Percentiles rank a stretch among this genome's conserved stretches.
Conservation (phyloP, 2,329 filamentous ascomycete genomes). For the Monosporascus cannonballus region DNA sequence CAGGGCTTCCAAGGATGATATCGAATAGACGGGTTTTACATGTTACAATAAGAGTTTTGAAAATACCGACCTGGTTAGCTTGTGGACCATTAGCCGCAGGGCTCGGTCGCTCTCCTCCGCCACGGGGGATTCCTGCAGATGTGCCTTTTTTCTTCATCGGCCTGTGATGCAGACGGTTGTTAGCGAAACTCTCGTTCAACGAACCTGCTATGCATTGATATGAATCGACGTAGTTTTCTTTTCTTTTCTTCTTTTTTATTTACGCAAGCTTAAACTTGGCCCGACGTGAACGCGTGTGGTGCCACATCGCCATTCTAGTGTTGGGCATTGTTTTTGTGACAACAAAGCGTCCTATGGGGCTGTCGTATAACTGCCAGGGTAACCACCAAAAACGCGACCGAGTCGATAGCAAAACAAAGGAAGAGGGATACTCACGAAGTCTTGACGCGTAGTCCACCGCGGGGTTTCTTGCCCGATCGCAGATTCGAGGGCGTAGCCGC, state of each 20-base stretch:
- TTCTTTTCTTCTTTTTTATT: neutral
- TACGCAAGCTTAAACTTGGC: slow-evolving; percentile 12
- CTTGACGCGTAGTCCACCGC: slow-evolving; percentile 59
- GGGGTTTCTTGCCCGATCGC: slow-evolving; percentile 52
- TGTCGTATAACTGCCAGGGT: slow-evolving; percentile 19
- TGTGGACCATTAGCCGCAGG: slow-evolving; percentile 51
- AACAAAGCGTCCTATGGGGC: slow-evolving; percentile 17
- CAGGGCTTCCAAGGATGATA: neutral
- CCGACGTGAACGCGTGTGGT: slow-evolving; percentile 23
- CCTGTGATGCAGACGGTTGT: slow-evolving; percentile 35
- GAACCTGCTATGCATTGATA: slow-evolving; percentile 4
- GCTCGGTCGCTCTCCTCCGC: slow-evolving; percentile 58
- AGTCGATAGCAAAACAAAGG: slow-evolving; percentile 7
- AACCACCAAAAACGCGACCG: slow-evolving; percentile 8
- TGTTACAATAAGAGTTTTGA: neutral
- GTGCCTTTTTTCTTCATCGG: slow-evolving; percentile 72
- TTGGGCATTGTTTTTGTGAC: slow-evolving; percentile 21
- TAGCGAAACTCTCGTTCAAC: slow-evolving; percentile 9
- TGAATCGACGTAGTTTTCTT: slow-evolving; percentile 4
- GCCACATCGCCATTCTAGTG: slow-evolving; percentile 26
- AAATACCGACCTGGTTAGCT: slow-evolving; percentile 46
- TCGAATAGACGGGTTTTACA: neutral
- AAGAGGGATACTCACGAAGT: slow-evolving; percentile 53
- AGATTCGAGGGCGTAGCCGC: slow-evolving; percentile 53
- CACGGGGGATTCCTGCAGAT: slow-evolving; percentile 61